Conservation (phyloP, 2,329 filamentous ascomycete species). For the Penicillium brevicompactum region DNA sequence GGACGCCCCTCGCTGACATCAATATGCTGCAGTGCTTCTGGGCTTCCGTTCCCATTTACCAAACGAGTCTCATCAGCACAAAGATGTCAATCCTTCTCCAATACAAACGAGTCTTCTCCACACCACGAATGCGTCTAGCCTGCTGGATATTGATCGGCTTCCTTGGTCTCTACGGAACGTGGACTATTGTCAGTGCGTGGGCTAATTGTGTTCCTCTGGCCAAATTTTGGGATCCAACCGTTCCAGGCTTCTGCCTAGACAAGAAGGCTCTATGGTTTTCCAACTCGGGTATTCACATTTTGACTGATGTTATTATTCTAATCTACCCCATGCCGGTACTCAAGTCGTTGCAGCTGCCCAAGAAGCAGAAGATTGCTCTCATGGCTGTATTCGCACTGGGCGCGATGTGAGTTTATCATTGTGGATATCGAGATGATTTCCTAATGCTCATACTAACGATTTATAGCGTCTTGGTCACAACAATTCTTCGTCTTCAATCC, state of each 20-base stretch:
- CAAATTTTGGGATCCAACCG: slow-evolving; percentile 31
- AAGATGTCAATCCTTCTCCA: slow-evolving; percentile 41
- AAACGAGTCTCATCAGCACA: slow-evolving; percentile 35
- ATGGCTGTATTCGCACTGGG: slow-evolving; percentile 47
- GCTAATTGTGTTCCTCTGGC: slow-evolving; percentile 33
- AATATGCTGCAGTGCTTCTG: slow-evolving; percentile 29
- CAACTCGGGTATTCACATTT: slow-evolving; percentile 46
- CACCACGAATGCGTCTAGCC: slow-evolving; percentile 31
- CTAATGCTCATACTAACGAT: slow-evolving; percentile 13
- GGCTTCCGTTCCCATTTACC: slow-evolving; percentile 37
- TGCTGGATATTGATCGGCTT: slow-evolving; percentile 38
- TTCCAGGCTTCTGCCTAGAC: slow-evolving; percentile 38
- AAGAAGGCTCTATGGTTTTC: slow-evolving; percentile 47
- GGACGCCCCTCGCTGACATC: not conserved
- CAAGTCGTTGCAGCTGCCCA: slow-evolving; percentile 42
- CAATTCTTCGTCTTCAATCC: slow-evolving; percentile 37
- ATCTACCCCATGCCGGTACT: slow-evolving; percentile 46
- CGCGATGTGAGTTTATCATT: slow-evolving; percentile 39
- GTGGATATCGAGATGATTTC: no score
- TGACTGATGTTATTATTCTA: slow-evolving; percentile 46
- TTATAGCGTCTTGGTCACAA: slow-evolving; percentile 42
- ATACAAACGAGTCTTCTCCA: slow-evolving; percentile 39
- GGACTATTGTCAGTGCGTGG: slow-evolving; percentile 36
- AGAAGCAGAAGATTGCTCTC: slow-evolving; percentile 42
- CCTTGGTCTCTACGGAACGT: slow-evolving; percentile 34